These are phyloP conservation scores for Sergeia podlipaevii DNA, from an alignment of 208 protist species.

Conservation along the genomic window DNA sequence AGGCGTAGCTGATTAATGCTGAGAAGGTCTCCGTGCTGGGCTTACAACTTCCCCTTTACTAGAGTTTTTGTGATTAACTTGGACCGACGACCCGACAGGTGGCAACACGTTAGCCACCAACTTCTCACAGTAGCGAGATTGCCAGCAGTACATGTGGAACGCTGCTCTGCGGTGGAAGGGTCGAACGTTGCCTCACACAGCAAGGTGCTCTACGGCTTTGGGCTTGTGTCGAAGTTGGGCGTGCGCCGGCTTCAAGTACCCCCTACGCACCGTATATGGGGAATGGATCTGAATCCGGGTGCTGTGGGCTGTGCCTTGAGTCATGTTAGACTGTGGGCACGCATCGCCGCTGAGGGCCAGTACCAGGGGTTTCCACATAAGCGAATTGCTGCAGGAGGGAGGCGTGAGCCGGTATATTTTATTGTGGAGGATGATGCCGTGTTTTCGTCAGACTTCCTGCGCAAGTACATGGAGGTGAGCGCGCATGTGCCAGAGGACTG, in stretches of 20 bases:
- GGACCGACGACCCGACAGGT: constrained; percentile 58
- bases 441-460: constrained; percentile 36
- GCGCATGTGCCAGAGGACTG: constrained; percentile 50
- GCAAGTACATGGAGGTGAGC: constrained; percentile 14
- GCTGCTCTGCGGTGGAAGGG: constrained; percentile 65
- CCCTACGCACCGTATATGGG: constrained; percentile 58
- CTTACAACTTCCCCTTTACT: constrained; percentile 6
- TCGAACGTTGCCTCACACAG: not conserved
- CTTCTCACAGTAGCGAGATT: constrained; percentile 25
- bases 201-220: constrained; percentile 25
- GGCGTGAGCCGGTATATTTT: constrained; percentile 18
- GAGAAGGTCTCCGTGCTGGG: not conserved
- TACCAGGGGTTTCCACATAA: not conserved
- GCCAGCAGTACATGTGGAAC: constrained; percentile 20
- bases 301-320: constrained; percentile 84
- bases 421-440: constrained; percentile 58
- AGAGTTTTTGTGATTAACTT: constrained; percentile 74
- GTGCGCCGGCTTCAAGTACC: constrained; percentile 31
- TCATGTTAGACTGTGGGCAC: constrained; percentile 64
- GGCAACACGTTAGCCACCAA: constrained; percentile 32
- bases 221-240: constrained; percentile 62
- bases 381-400: not conserved
- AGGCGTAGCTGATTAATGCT: not conserved
- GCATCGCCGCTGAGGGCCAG: constrained; percentile 34
- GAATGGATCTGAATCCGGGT: constrained; percentile 77